Conservation (phyloP, 2,329 filamentous ascomycete species). For the Aspergillus persii region DNA sequence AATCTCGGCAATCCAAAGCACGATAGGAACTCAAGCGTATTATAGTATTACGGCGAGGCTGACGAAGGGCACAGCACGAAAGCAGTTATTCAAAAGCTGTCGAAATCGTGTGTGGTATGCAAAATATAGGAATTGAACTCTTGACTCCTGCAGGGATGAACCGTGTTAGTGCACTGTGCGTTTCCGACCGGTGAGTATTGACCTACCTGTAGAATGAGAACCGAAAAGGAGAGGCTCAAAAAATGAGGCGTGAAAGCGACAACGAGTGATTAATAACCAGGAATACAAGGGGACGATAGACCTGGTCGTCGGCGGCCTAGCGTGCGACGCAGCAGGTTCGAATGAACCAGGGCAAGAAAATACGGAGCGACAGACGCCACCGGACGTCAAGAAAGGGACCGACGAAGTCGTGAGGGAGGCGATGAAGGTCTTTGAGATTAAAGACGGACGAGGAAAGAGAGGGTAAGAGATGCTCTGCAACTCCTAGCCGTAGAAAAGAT, state of each 20-base stretch:
- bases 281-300: constrained; percentile 15
- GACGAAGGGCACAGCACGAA: constrained; percentile 17
- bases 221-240: constrained; percentile 4
- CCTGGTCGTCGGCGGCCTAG: constrained; percentile 11
- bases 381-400: constrained; percentile 18
- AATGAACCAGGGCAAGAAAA: constrained; percentile 9
- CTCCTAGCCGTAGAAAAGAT: constrained; percentile 25
- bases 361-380: constrained; percentile 25
- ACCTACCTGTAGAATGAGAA: constrained; percentile 17
- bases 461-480: constrained; percentile 39
- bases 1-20: constrained; percentile 9
- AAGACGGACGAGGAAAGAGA: constrained; percentile 16
- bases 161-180: constrained; percentile 9
- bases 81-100: constrained; percentile 12
- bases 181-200: background rate
- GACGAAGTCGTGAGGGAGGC: constrained; percentile 21
- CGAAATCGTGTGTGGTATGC: constrained; percentile 10
- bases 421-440: constrained; percentile 16
- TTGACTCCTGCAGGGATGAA: constrained; percentile 4
- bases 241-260: constrained; percentile 7
- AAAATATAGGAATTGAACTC: constrained; percentile 10
- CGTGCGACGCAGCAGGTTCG: constrained; percentile 10
- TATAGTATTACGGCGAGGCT: constrained; percentile 31
- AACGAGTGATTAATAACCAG: constrained; percentile 19
- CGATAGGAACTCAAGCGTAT: constrained; percentile 16